Base-by-base conservation (phyloP, 2,329 filamentous ascomycete species). In the Ascochyta lentis region DNA sequence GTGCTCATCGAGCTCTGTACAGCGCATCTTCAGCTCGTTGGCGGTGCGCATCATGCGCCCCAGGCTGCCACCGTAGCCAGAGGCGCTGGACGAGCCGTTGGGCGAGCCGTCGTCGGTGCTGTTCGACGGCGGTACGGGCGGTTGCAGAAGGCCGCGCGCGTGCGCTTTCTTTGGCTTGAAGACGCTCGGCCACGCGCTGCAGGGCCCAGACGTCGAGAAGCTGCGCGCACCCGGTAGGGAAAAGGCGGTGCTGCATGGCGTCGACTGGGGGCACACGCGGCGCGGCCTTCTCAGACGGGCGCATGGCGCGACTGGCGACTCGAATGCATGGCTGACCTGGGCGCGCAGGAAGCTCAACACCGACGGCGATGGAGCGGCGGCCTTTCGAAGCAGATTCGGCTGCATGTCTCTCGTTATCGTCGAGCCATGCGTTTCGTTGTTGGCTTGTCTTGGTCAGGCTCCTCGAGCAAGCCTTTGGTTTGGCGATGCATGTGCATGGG, bases 1-100 rank as follows among this genome's bases (percentile, higher is more conserved):
- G 69, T 91, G 86, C 74, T 93, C 92, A 68, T 98, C 92, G 56
- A 98, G 91, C 76, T 99, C 95, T 1, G 95, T 99, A 73, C 95
- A 99, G 49, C 95, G 85, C 64, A 99, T 81, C 56, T 92, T 88
- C 27, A 93, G 86, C 75, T 97, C 92, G 54, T 94, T 89, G 24
- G 89, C 88, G 3, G 91, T 89, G 76, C 94, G 95, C 68, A 91
- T 81, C 40, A 88, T 85, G 38, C 92, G 85, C 38, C 89, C 88
- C 46, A 88, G 83, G 4, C 81, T 82, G 44, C 65, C 67, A 7
- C 65, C 64, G 13, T 71, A 70, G n/a, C 66, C 64, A 2, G 59
- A 43, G 42, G 85, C 83, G 22, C 79, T 45, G 24, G 58, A 27
- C 3, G 59, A 43, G 42, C 85, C 83, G 22, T 79, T 45, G 24